Conservation (phyloP, 306 rosid genomes). For the Gillenia trifoliata region DNA sequence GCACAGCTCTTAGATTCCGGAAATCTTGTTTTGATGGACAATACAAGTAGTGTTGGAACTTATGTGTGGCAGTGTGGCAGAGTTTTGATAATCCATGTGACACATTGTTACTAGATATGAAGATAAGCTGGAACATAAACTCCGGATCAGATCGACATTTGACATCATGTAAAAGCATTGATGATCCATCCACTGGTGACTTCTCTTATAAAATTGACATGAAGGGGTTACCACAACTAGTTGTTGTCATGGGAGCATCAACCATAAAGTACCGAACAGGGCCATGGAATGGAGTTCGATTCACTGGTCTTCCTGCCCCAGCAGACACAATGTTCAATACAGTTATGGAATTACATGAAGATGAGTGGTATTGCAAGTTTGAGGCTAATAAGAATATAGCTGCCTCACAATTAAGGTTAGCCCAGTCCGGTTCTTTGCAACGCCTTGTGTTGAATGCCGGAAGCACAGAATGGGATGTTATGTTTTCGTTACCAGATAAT, state of each 20-base stretch:
- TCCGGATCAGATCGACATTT: not conserved
- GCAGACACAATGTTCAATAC: not conserved
- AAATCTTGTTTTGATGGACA: constrained; percentile 37
- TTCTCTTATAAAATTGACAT: not conserved
- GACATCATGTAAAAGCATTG: constrained; percentile 17
- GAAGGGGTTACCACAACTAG: constrained; percentile 4
- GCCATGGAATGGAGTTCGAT: constrained; percentile 17
- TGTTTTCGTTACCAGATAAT: not conserved
- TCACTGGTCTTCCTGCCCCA: not conserved
- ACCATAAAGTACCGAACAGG: constrained; percentile 1
- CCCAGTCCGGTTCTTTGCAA: not conserved
- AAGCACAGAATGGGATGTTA: not conserved
- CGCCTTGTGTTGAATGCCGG: not conserved
- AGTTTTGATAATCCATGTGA: constrained; percentile 27
- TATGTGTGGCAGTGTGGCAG: constrained; percentile 45
- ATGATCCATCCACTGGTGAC: constrained; percentile 16
- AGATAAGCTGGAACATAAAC: constrained; percentile 14
- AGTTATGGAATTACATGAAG: not conserved
- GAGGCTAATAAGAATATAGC: not conserved
- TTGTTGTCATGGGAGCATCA: not conserved
- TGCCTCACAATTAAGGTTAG: not conserved
- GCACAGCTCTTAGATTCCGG: constrained; percentile 30
- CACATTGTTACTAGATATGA: constrained; percentile 12
- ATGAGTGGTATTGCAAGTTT: not conserved
- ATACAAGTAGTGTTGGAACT: not conserved